Base-by-base conservation (phyloP, 257 asterid species). In the Phtheirospermum japonicum region DNA sequence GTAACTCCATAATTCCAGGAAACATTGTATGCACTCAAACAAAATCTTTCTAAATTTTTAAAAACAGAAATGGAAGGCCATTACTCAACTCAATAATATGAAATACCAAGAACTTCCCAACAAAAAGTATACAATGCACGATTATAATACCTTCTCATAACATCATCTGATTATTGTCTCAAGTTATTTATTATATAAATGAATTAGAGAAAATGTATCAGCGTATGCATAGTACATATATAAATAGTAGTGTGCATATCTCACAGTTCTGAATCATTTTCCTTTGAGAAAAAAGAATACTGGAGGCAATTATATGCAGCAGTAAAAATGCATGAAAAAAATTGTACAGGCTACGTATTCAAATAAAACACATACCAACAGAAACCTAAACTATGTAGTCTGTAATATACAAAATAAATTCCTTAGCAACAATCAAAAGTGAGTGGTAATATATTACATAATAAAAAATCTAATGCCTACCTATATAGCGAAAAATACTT, bases 391-490 rank as follows among this genome's bases (percentile, higher is more conserved):
- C 37, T 33, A 42, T 33, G 14, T 13, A 61, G 49, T n/a, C n/a
- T 42, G 48, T 9, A 58, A 46, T 7, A 64, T 9, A 54, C 50
- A 16, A n/a, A n/a, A n/a, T n/a, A 42, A 8, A 19, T 23, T 40
- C 30, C 43, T 40, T 12, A 23, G 16, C 46, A 37, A 65, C 36
- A 65, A 48, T 60, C 60, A 49, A 48, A 66, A 19, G 36, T 7
- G 67, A 10, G 8, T 34, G 65, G 60, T 28, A 68, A 32, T 61
- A 63, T 40, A 43, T 45, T 48, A 57, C n/a, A n/a, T n/a, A n/a
- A n/a, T n/a, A n/a, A n/a, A n/a, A n/a, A n/a, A n/a, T n/a, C n/a
- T n/a, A n/a, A n/a, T n/a, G n/a, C n/a, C n/a, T n/a, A n/a, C n/a
- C n/a, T n/a, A n/a, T n/a, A n/a, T n/a, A n/a, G n/a, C n/a, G n/a